phyloP scores from a whole-genome alignment of 2,329 filamentous ascomycete genomes.

The Alternaria postmessia region DNA sequence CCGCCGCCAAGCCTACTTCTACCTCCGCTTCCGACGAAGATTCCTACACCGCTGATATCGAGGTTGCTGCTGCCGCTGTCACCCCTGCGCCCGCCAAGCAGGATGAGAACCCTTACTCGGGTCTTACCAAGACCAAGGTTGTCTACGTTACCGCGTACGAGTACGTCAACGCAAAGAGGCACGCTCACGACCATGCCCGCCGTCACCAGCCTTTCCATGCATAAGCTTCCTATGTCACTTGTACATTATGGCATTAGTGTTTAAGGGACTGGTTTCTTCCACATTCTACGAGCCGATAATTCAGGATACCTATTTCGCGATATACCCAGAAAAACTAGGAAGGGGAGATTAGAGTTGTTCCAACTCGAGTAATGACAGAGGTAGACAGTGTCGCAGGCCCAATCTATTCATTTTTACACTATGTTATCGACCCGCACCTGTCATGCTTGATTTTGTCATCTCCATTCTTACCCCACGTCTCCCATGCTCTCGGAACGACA shows the following conservation, averaged over 20 bases:
- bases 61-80: conserved; percentile 33
- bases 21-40: conserved; percentile 9
- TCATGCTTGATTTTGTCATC: conserved; percentile 31
- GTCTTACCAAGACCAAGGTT: conserved; percentile 37
- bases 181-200: conserved; percentile 40
- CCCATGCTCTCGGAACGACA: conserved; percentile 12
- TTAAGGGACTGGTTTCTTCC: conserved; percentile 29
- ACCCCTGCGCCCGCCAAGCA: conserved; percentile 30
- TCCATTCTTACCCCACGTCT: conserved; percentile 18
- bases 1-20: conserved; percentile 17
- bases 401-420: conserved; percentile 44
- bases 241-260: conserved; percentile 31
- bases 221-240: conserved; percentile 31
- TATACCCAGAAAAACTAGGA: conserved; percentile 34
- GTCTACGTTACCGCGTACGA: conserved; percentile 46
- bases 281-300: conserved; percentile 31
- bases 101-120: conserved; percentile 9
- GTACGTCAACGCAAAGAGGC: conserved; percentile 45
- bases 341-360: conserved; percentile 32
- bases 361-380: conserved; percentile 45
- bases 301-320: conserved; percentile 42
- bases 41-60: conserved; percentile 20
- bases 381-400: conserved; percentile 50
- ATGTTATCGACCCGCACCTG: conserved; percentile 37
- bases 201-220: conserved; percentile 46